phyloP scores from a whole-genome alignment of 139 green algal genomes.

The Micromonas pusilla region DNA sequence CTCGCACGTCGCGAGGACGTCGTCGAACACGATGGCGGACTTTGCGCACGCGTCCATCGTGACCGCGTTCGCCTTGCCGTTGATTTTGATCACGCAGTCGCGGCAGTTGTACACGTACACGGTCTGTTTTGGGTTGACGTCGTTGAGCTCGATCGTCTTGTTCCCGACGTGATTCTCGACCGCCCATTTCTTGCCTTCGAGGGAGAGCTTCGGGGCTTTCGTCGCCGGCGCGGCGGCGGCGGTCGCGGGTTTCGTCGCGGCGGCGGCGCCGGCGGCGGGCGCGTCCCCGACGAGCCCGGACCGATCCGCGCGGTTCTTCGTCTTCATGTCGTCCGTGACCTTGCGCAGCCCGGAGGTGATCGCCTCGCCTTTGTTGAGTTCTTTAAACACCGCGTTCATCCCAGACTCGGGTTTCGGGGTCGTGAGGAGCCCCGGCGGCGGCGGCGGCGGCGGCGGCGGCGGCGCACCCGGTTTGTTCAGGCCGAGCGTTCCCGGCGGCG shows the following conservation, averaged over 20 bases:
- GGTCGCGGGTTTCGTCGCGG: not conserved
- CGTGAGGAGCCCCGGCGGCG: not conserved
- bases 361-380: constrained; percentile 9
- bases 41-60: constrained; percentile 80
- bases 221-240: constrained; percentile 20
- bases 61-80: constrained; percentile 87
- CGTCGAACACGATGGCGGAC: constrained; percentile 61
- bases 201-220: constrained; percentile 53
- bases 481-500: constrained; percentile 28
- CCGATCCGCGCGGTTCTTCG: constrained; percentile 78
- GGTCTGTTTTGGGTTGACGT: constrained; percentile 64
- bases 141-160: constrained; percentile 57
- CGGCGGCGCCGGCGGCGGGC: not conserved
- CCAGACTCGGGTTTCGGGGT: too few species aligned
- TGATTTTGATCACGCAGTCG: constrained; percentile 49
- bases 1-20: constrained; percentile 70
- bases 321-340: constrained; percentile 95
- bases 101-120: constrained; percentile 89
- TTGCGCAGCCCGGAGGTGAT: constrained; percentile 69
- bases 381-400: constrained; percentile 35
- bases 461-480: not conserved
- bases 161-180: constrained; percentile 74
- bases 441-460: not conserved
- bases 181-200: constrained; percentile 79
- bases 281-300: constrained; percentile 30